Conservation (phyloP, 805 yeast species). For the Ogataea degrootiae region DNA sequence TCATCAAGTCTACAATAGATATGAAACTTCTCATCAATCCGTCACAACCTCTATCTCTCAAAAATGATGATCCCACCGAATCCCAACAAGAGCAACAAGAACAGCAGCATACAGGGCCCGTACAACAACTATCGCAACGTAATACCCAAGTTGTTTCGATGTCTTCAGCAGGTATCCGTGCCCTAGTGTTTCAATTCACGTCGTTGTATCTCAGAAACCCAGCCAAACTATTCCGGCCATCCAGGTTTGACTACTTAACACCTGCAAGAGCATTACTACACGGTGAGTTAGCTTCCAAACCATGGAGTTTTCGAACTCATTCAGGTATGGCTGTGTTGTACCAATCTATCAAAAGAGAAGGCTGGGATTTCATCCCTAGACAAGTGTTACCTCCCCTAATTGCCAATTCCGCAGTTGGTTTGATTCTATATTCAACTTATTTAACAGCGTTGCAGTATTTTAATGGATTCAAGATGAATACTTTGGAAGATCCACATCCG, state of each 20-base stretch:
- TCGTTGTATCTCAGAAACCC: slow-evolving; percentile 76
- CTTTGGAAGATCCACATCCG: slow-evolving; percentile 29
- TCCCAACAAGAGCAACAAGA: too few relatives aligned
- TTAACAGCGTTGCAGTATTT: slow-evolving; percentile 46
- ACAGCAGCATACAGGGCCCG: neutral
- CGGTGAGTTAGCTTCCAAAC: slow-evolving; percentile 41
- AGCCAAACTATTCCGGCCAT: slow-evolving; percentile 83
- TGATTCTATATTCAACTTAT: slow-evolving; percentile 80
- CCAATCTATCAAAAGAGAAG: slow-evolving; percentile 67
- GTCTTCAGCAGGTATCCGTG: slow-evolving; percentile 81
- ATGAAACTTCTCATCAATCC: neutral
- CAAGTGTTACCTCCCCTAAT: slow-evolving; percentile 81
- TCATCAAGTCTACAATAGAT: too few relatives aligned
- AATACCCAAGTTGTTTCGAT: slow-evolving; percentile 62
- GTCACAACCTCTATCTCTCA: neutral
- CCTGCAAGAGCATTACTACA: slow-evolving; percentile 51
- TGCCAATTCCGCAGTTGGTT: slow-evolving; percentile 87
- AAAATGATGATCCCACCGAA: neutral
- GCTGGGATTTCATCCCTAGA: slow-evolving; percentile 85
- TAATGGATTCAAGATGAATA: slow-evolving; percentile 19
- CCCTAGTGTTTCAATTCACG: slow-evolving; percentile 72
- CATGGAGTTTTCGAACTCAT: slow-evolving; percentile 61
- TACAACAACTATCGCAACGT: slow-evolving; percentile 31
- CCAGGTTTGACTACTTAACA: slow-evolving; percentile 81
- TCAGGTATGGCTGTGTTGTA: slow-evolving; percentile 72